Evolutionary conservation across 1,284 basidiomycete genomes (phyloP).

Genomic region (Moesziomyces sp.): DNA sequence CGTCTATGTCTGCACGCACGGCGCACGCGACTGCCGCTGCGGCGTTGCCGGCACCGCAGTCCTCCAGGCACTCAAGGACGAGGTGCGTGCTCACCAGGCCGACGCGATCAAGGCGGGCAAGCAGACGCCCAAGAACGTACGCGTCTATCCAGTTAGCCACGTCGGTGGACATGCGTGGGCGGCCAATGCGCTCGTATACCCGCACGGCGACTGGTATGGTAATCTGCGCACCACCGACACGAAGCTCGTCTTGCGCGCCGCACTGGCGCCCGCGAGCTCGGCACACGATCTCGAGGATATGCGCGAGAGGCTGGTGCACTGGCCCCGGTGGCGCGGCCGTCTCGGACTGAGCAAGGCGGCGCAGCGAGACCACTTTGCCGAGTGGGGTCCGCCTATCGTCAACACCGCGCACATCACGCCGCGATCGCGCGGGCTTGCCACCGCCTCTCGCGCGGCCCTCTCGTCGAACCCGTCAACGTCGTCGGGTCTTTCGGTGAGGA

Average conservation of each 20-base stretch:
- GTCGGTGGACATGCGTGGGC: conserved; percentile 66
- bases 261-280: conserved; percentile 59
- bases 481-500: conserved; percentile 5
- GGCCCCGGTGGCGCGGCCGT: conserved; percentile 67
- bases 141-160: conserved; percentile 56
- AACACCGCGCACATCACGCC: conserved; percentile 53
- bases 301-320: conserved; percentile 59
- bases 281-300: conserved; percentile 61
- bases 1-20: conserved; percentile 68
- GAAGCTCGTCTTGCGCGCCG: conserved; percentile 56
- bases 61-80: conserved; percentile 50
- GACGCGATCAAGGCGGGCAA: conserved; percentile 34
- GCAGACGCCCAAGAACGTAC: conserved; percentile 37
- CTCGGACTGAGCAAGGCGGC: conserved; percentile 57
- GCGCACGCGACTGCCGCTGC: conserved; percentile 67
- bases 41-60: conserved; percentile 66
- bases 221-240: conserved; percentile 51
- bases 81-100: conserved; percentile 52
- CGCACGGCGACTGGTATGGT: conserved; percentile 65
- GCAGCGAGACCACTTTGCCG: conserved; percentile 55
- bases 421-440: conserved; percentile 25
- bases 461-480: conserved; percentile 4
- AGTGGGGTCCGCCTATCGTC: conserved; percentile 58
- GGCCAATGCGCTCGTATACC: conserved; percentile 67
- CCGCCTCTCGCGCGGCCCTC: conserved; percentile 1